phyloP scores from a whole-genome alignment of 139 green algal species.

The Coelastrella sp. region DNA sequence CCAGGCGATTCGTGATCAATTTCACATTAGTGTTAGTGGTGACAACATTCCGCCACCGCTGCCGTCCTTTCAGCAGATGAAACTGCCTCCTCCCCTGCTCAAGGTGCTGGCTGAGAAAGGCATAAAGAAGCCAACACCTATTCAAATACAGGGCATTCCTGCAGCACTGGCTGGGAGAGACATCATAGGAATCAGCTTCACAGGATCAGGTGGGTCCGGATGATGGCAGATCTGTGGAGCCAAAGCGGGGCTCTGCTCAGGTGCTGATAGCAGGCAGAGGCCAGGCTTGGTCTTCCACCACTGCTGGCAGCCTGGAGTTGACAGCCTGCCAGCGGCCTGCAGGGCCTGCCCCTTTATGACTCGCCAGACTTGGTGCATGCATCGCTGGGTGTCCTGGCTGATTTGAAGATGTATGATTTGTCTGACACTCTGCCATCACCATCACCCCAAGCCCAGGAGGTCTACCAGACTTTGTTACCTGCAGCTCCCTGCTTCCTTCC shows the following conservation, averaged over 20 bases:
- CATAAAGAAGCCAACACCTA: slow-evolving; percentile 93
- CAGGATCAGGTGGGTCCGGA: slow-evolving; percentile 72
- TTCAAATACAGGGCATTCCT: slow-evolving; percentile 97
- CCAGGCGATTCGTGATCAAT: slow-evolving; percentile 83
- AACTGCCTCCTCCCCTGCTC: slow-evolving; percentile 75
- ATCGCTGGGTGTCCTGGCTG: too few species aligned
- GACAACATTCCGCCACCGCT: slow-evolving; percentile 90
- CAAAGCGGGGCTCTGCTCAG: neutral
- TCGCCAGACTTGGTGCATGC: too few species aligned
- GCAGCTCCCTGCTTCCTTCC: too few species aligned
- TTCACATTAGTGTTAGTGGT: slow-evolving; percentile 93
- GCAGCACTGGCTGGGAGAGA: slow-evolving; percentile 93
- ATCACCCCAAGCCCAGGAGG: neutral
- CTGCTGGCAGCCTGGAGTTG: too few species aligned
- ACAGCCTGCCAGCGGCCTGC: too few species aligned
- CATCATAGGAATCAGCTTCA: slow-evolving; percentile 99
- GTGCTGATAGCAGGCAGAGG: too few species aligned
- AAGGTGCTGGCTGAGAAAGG: slow-evolving; percentile 77
- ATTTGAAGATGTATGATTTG: too few species aligned
- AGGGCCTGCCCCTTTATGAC: too few species aligned
- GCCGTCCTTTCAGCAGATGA: slow-evolving; percentile 84
- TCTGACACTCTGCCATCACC: too few species aligned
- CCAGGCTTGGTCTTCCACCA: too few species aligned
- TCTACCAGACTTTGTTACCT: too few species aligned
- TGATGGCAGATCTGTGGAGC: neutral